phyloP scores from a whole-genome alignment of 495 filamentous ascomycete genomes.

The Elasticomyces elasticus region DNA sequence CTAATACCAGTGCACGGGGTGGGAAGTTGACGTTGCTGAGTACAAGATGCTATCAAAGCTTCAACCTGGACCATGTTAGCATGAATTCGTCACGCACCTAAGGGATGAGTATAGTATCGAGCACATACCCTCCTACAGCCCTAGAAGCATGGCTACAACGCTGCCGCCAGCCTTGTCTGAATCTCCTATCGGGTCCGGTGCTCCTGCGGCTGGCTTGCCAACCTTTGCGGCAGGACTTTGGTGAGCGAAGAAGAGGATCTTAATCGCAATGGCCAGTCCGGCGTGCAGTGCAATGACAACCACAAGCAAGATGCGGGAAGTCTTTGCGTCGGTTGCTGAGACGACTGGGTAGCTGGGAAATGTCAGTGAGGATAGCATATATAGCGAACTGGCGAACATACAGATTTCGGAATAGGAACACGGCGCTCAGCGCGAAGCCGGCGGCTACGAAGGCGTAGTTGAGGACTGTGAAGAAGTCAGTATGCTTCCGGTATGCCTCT shows the following conservation, averaged over 20 bases:
- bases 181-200: conserved; percentile 3
- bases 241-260: conserved; percentile 88
- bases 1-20: no score
- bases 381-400: conserved; percentile 34
- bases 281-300: conserved; percentile 77
- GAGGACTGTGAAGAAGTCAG: conserved; percentile 39
- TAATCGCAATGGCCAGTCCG: conserved; percentile 82
- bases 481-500: not conserved
- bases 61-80: no score
- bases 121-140: no score
- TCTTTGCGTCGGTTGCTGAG: conserved; percentile 82
- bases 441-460: conserved; percentile 91
- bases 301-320: conserved; percentile 76
- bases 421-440: conserved; percentile 75
- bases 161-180: not conserved
- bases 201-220: not conserved
- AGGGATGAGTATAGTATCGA: no score
- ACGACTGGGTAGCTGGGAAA: conserved; percentile 59
- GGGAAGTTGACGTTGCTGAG: no score
- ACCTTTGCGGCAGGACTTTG: conserved; percentile 21
- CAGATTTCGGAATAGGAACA: conserved; percentile 83
- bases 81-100: no score
- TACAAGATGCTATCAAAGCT: no score
- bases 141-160: not conserved
- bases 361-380: no score